Base-by-base conservation (phyloP, 148 eudicot genomes). In the Spergularia bocconei region DNA sequence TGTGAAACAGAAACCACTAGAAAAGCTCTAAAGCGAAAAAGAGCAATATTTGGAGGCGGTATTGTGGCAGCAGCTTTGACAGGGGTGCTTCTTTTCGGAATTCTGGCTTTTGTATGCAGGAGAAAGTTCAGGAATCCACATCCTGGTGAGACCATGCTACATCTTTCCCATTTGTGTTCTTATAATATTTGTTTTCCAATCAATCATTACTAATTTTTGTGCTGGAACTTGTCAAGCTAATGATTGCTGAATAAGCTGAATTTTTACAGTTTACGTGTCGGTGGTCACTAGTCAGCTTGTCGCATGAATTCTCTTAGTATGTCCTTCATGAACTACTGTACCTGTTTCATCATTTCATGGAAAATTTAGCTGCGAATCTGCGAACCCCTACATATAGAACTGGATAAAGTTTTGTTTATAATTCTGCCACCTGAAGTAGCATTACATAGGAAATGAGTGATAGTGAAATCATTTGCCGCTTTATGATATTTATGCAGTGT, bases 71-170 rank as follows among this genome's bases (percentile, higher is more conserved):
- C 56, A 66, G 73, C 72, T 21, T 39, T 77, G 57, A 67, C 69
- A 29, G 67, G 44, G 64, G 5, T 39, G 23, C 44, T 61, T 74
- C 47, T 72, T 13, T 7, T 59, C 55, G 80, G 69, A 50, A 16
- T 61, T 71, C n/a, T 69, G 21, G 11, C 72, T 23, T 77, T 58
- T 14, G 69, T 72, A 13, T 41, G 38, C 77, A 81, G 29, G 77
- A 77, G 74, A 44, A 77, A 59, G 58, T 66, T 14, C 19, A 66
- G 36, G 50, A 67, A 59, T 9, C 50, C 51, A 59, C 5, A n/a
- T 66, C 11, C 70, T 13, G 83, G 83, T 81, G 21, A 81, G 80
- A 71, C 68, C 7, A 50, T 33, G 60, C 29, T 59, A 41, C 48
- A 74, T 74, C 10, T 44, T 63, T 14, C 19, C 16, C 7, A 33